Evolutionary conservation across 306 rosid species (phyloP).

Genomic region (Ormosia emarginata): DNA sequence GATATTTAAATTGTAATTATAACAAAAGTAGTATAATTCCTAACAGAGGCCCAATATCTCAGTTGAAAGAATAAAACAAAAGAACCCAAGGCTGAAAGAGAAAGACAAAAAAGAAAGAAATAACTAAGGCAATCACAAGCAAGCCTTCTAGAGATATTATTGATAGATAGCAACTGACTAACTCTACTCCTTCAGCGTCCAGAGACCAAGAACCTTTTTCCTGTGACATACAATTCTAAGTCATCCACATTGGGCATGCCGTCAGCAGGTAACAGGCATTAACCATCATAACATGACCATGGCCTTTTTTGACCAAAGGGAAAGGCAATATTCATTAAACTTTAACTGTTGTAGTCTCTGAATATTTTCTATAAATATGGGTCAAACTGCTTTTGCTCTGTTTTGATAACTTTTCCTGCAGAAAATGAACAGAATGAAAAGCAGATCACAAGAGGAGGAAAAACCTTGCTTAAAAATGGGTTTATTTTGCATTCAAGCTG

Average conservation of each 20-base stretch:
- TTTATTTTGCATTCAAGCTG: constrained; percentile 61
- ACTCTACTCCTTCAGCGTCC: neutral
- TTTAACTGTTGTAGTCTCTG: neutral
- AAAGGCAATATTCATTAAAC: neutral
- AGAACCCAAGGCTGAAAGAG: neutral
- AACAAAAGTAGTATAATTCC: neutral
- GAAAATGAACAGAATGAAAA: neutral
- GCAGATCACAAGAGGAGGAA: neutral
- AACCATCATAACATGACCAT: neutral
- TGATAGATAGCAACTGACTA: constrained; percentile 2
- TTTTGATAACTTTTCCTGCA: neutral
- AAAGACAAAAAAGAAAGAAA: neutral
- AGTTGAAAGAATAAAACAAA: neutral
- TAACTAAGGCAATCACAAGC: neutral
- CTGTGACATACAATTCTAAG: neutral
- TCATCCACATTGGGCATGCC: neutral
- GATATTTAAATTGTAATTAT: neutral
- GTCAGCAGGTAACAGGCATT: neutral
- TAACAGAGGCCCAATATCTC: neutral
- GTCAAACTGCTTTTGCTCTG: neutral
- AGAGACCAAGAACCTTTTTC: neutral
- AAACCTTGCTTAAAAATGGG: constrained; percentile 74
- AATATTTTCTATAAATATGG: neutral
- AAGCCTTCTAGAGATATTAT: neutral
- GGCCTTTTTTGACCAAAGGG: neutral